These are phyloP conservation scores for Cutaneotrichosporon daszewskae DNA, from an alignment of 1,284 basidiomycete genomes.

Conservation along the genomic window DNA sequence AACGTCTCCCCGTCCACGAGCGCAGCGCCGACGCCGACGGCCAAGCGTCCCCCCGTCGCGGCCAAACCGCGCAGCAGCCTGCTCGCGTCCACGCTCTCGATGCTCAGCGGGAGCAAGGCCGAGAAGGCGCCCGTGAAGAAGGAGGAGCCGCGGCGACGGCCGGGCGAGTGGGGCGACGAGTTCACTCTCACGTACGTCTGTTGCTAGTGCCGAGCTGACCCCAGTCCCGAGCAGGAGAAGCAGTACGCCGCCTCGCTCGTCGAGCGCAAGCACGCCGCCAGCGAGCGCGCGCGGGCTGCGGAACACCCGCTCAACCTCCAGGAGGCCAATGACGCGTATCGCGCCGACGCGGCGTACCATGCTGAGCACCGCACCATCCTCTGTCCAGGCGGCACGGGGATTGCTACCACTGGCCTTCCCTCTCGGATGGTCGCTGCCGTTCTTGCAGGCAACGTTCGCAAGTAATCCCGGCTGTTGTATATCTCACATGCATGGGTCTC, in stretches of 20 bases:
- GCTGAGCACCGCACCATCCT: slow-evolving; percentile 2
- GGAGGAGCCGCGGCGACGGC: slow-evolving; percentile 11
- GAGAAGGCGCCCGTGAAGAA: slow-evolving; percentile 1
- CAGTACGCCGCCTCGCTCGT: slow-evolving; percentile 6
- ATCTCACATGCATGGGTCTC: neutral
- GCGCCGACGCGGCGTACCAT: slow-evolving; percentile 12
- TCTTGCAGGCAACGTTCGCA: no score
- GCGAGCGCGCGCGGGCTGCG: slow-evolving; percentile 3
- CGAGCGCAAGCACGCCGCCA: slow-evolving; percentile 2
- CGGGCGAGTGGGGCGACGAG: slow-evolving; percentile 16
- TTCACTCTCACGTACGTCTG: slow-evolving; percentile 14
- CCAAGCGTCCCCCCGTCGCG: neutral
- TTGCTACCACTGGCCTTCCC: slow-evolving; percentile 14
- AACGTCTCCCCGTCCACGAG: neutral
- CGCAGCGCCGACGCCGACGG: neutral
- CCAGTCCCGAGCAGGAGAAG: slow-evolving; percentile 14
- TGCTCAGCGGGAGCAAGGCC: neutral
- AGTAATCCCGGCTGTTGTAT: no score
- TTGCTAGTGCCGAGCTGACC: neutral
- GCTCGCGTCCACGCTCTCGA: slow-evolving; percentile 14
- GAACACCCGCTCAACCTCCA: slow-evolving; percentile 23
- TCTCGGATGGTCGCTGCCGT: slow-evolving; percentile 14
- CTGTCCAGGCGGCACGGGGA: slow-evolving; percentile 11
- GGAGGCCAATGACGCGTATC: slow-evolving; percentile 27
- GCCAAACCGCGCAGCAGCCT: slow-evolving; percentile 6